These are phyloP conservation scores for Monascus purpureus DNA, from an alignment of 495 filamentous ascomycete species.

Conservation along the genomic window DNA sequence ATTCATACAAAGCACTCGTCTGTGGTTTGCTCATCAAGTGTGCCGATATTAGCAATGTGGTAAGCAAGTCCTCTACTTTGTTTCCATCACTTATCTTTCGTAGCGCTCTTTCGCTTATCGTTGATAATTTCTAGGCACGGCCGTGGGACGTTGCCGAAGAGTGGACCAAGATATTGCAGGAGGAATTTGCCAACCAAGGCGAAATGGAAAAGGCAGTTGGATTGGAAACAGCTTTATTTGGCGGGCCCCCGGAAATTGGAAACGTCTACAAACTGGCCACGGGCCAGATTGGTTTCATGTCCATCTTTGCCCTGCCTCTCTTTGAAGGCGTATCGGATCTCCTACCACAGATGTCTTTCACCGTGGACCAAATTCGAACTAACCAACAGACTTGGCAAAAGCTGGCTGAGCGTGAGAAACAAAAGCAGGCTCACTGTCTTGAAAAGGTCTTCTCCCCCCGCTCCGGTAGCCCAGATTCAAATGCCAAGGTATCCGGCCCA, in stretches of 20 bases:
- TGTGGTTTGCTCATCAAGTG: conserved; percentile 94
- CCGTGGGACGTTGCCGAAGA: conserved; percentile 64
- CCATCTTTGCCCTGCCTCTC: conserved; percentile 78
- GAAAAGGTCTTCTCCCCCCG: conserved; percentile 21
- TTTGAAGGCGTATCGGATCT: conserved; percentile 78
- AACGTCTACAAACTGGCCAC: conserved; percentile 68
- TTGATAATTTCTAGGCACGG: conserved; percentile 34
- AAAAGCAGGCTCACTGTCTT: conserved; percentile 12
- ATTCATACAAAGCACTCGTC: conserved; percentile 59
- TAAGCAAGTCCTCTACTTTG: conserved; percentile 30
- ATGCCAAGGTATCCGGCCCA: neutral
- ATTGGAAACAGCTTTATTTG: conserved; percentile 75
- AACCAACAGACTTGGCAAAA: conserved; percentile 65
- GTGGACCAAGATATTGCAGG: conserved; percentile 84
- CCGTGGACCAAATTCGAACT: conserved; percentile 58
- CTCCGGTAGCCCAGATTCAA: conserved; percentile 18
- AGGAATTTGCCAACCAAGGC: conserved; percentile 88
- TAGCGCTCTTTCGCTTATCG: neutral
- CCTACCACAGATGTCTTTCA: conserved; percentile 69
- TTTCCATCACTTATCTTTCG: too few relatives aligned
- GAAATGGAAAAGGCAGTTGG: conserved; percentile 79
- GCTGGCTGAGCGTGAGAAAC: conserved; percentile 41
- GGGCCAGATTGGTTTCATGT: conserved; percentile 92
- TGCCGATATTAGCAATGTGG: conserved; percentile 94
- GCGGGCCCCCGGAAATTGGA: conserved; percentile 68